Percentiles rank a stretch among this genome's conserved stretches.
phyloP scores from a whole-genome alignment of 805 yeast genomes.

The Ogataea minuta region DNA sequence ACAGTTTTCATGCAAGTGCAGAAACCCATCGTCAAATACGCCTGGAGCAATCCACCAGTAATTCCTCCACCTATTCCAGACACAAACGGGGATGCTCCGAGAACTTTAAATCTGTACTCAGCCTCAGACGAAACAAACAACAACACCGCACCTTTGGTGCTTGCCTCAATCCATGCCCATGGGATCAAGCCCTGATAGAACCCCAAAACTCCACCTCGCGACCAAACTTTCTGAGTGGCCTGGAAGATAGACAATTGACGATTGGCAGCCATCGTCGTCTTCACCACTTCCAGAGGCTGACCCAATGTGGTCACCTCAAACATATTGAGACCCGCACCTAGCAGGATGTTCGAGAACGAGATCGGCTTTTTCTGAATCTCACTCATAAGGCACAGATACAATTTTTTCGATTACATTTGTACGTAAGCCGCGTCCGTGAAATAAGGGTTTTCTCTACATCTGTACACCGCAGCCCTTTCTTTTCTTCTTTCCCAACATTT shows the following conservation, averaged over 20 bases:
- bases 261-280: constrained; percentile 98
- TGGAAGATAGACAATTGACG: constrained; percentile 64
- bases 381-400: not conserved
- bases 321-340: constrained; percentile 91
- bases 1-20: constrained; percentile 99
- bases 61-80: constrained; percentile 96
- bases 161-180: constrained; percentile 99
- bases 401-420: not conserved
- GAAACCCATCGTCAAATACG: constrained; percentile 95
- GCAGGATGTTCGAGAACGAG: constrained; percentile 80
- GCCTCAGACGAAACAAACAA: constrained; percentile 91
- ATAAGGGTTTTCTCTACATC: not conserved
- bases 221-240: constrained; percentile 77
- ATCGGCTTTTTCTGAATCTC: constrained; percentile 78
- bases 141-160: constrained; percentile 97
- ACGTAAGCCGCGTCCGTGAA: not conserved
- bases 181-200: constrained; percentile 98
- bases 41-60: constrained; percentile 94
- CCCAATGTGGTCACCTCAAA: constrained; percentile 94
- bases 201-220: constrained; percentile 89
- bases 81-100: constrained; percentile 69
- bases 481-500: constrained; percentile 4
- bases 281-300: constrained; percentile 93
- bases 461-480: constrained; percentile 1
- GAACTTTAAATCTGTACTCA: constrained; percentile 66